Evolutionary conservation across 2,329 filamentous ascomycete genomes (phyloP).

Genomic region (Fusarium sp.): DNA sequence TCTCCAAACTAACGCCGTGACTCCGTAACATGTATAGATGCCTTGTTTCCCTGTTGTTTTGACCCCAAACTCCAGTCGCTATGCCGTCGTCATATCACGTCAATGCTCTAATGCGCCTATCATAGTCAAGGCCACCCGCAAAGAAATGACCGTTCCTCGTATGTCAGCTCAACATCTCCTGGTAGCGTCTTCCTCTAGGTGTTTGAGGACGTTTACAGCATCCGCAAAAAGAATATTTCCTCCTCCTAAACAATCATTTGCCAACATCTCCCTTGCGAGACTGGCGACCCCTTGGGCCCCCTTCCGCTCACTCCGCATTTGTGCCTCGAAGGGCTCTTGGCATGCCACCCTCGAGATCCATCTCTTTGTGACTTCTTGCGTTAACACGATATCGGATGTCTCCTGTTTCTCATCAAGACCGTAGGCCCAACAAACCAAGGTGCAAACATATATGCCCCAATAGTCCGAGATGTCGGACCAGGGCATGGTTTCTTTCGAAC

Average conservation of each 20-base stretch:
- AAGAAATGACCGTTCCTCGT: slow-evolving; percentile 1
- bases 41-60: slow-evolving; percentile 18
- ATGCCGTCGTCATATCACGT: slow-evolving; percentile 11
- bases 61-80: slow-evolving; percentile 16
- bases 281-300: slow-evolving; percentile 61
- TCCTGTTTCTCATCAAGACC: slow-evolving; percentile 51
- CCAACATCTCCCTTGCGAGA: slow-evolving; percentile 60
- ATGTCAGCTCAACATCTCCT: slow-evolving; percentile 43
- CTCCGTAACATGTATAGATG: slow-evolving; percentile 1
- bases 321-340: slow-evolving; percentile 54
- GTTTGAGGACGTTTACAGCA: slow-evolving; percentile 63
- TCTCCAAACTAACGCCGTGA: not conserved
- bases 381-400: slow-evolving; percentile 34
- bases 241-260: slow-evolving; percentile 61
- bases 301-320: slow-evolving; percentile 53
- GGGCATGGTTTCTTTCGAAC: slow-evolving; percentile 20
- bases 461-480: slow-evolving; percentile 61
- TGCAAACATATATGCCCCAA: slow-evolving; percentile 67
- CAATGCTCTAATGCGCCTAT: slow-evolving; percentile 13
- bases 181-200: slow-evolving; percentile 59
- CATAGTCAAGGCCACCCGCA: not conserved
- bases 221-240: slow-evolving; percentile 65
- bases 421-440: slow-evolving; percentile 70
- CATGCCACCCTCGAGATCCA: slow-evolving; percentile 58
- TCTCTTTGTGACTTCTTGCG: slow-evolving; percentile 47